Conservation (phyloP, 768 basidiomycete species). For the Xerocomus potaroensis region DNA sequence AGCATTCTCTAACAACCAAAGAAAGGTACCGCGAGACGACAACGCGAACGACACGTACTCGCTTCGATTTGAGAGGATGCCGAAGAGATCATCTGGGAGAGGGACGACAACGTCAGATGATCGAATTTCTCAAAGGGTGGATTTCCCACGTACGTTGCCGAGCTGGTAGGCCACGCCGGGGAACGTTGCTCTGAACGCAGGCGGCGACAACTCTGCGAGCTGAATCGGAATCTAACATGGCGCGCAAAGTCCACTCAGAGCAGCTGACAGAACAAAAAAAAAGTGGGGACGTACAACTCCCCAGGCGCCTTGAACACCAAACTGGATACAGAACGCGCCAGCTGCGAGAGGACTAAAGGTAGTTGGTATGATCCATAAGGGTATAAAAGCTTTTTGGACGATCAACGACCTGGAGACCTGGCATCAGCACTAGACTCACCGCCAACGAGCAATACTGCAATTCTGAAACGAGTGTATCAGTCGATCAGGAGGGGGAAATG, state of each 20-base stretch:
- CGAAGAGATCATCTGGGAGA: slow-evolving; percentile 61
- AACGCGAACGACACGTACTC: slow-evolving; percentile 16
- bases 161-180: slow-evolving; percentile 83
- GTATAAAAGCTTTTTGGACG: slow-evolving; percentile 65
- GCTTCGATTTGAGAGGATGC: slow-evolving; percentile 57
- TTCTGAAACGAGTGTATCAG: slow-evolving; percentile 12
- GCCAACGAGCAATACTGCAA: slow-evolving; percentile 20
- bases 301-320: slow-evolving; percentile 90
- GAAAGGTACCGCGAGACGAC: background rate
- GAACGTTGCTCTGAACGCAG: slow-evolving; percentile 86
- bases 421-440: too few relatives aligned
- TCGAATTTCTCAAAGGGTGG: background rate
- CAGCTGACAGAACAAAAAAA: background rate
- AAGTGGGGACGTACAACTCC: slow-evolving; percentile 56
- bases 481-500: background rate
- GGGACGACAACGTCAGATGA: background rate
- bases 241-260: background rate
- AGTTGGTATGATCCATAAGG: slow-evolving; percentile 78
- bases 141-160: slow-evolving; percentile 53
- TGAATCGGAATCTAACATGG: slow-evolving; percentile 75
- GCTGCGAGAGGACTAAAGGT: slow-evolving; percentile 65
- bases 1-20: background rate
- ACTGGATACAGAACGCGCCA: slow-evolving; percentile 83
- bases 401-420: too few relatives aligned
- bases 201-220: slow-evolving; percentile 79